A percentile compares a stretch with the other conserved stretches of the same genome.
Evolutionary conservation across 225 moss, liverwort and hornwort species (phyloP).

Genomic region (Sphagnum contortum): DNA sequence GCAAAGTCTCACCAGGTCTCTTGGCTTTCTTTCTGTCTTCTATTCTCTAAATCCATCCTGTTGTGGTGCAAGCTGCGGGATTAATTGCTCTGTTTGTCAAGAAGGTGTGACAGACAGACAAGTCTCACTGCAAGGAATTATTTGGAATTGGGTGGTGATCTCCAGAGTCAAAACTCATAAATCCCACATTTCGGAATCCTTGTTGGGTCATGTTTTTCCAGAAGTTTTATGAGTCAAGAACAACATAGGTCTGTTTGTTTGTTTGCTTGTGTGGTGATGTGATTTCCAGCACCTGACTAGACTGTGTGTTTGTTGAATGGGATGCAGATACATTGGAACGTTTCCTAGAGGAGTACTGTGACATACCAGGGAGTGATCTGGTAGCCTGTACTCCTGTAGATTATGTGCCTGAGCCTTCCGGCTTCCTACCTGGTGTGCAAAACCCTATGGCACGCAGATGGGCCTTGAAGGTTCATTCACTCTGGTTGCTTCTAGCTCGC

Average conservation of each 20-base stretch:
- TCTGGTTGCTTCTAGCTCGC: constrained; percentile 63
- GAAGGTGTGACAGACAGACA: neutral
- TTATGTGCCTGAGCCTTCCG: constrained; percentile 20
- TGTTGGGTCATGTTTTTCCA: no score
- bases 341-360: constrained; percentile 44
- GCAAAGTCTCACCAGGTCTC: constrained; percentile 21
- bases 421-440: constrained; percentile 41
- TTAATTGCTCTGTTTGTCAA: neutral
- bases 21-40: neutral
- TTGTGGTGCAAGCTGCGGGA: no score
- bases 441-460: constrained; percentile 37
- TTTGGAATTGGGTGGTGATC: neutral
- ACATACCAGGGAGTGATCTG: constrained; percentile 57
- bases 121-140: neutral
- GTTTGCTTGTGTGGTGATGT: no score
- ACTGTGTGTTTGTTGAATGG: neutral
- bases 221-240: no score
- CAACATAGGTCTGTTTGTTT: neutral
- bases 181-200: no score
- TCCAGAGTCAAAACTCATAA: neutral
- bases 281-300: no score
- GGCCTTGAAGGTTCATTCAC: constrained; percentile 50
- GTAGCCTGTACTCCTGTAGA: constrained; percentile 27
- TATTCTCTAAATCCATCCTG: neutral
- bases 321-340: constrained; percentile 27